These are phyloP conservation scores for Dioscorea alata DNA, from an alignment of 106 monocot species.

Conservation along the genomic window DNA sequence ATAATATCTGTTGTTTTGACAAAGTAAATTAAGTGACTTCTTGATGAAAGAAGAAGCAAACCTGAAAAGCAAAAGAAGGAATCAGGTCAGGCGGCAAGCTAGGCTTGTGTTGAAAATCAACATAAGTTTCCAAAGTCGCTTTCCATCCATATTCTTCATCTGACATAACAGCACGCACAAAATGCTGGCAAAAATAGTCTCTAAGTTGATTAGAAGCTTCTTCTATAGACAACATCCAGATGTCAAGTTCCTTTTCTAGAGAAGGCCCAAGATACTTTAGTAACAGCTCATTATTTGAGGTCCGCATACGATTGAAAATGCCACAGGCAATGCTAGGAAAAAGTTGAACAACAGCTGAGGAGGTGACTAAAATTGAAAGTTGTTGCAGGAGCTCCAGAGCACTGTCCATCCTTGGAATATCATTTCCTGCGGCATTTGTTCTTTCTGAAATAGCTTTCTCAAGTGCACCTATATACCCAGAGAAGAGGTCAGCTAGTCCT, in stretches of 20 bases:
- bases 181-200: conserved; percentile 20
- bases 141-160: conserved; percentile 8
- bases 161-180: conserved; percentile 22
- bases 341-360: conserved; percentile 17
- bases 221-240: conserved; percentile 22
- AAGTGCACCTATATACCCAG: conserved; percentile 28
- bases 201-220: conserved; percentile 23
- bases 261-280: conserved; percentile 3
- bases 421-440: conserved; percentile 10
- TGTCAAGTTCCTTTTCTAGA: conserved; percentile 16
- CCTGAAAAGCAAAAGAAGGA: conserved; percentile 50
- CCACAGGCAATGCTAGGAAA: conserved; percentile 22
- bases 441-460: conserved; percentile 24
- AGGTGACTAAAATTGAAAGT: conserved; percentile 30
- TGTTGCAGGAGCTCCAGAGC: conserved; percentile 21
- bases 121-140: conserved; percentile 5
- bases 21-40: no score
- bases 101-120: neutral
- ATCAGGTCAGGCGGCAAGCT: conserved; percentile 9
- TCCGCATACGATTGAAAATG: conserved; percentile 1
- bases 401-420: conserved; percentile 9
- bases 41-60: conserved; percentile 1
- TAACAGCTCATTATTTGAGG: neutral
- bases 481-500: conserved; percentile 28
- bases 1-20: no score